Conservation (phyloP, 495 filamentous ascomycete genomes). For the Aspergillus nanangensis region DNA sequence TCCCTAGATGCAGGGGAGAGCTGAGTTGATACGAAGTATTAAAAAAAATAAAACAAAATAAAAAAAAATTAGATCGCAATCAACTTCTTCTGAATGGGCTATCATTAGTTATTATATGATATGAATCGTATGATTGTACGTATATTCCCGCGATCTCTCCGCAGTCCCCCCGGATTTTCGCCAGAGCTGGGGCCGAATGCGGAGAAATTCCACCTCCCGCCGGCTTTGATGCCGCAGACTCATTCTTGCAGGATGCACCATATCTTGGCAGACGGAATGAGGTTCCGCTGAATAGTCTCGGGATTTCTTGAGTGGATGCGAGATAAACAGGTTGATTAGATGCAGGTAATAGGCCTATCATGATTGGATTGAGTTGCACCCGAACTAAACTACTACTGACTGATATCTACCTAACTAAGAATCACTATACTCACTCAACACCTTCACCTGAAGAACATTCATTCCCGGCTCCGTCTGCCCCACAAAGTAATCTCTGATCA, state of each 20-base stretch:
- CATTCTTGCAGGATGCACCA: background rate
- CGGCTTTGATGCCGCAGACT: background rate
- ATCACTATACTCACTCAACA: too few species aligned
- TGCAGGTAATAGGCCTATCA: too few species aligned
- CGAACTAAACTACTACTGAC: too few species aligned
- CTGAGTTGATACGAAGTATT: too few species aligned
- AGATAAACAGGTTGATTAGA: too few species aligned
- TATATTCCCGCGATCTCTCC: slow-evolving; percentile 1
- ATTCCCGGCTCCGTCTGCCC: slow-evolving; percentile 19
- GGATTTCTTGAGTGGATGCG: too few species aligned
- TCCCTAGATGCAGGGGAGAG: too few species aligned
- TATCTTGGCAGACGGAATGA: background rate
- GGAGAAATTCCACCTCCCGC: slow-evolving; percentile 7
- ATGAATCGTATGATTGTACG: background rate
- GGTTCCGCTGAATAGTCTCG: background rate
- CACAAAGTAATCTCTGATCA: slow-evolving; percentile 22
- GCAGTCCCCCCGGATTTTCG: slow-evolving; percentile 3
- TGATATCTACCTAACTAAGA: too few species aligned
- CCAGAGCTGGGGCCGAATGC: background rate
- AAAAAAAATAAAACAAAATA: too few species aligned
- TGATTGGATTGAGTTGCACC: too few species aligned
- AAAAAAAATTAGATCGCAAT: too few species aligned
- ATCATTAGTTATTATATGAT: background rate
- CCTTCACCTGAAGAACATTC: slow-evolving; percentile 21
- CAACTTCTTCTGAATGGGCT: too few species aligned